phyloP scores from a whole-genome alignment of 2,329 filamentous ascomycete genomes.

The Aspergillus sp. region DNA sequence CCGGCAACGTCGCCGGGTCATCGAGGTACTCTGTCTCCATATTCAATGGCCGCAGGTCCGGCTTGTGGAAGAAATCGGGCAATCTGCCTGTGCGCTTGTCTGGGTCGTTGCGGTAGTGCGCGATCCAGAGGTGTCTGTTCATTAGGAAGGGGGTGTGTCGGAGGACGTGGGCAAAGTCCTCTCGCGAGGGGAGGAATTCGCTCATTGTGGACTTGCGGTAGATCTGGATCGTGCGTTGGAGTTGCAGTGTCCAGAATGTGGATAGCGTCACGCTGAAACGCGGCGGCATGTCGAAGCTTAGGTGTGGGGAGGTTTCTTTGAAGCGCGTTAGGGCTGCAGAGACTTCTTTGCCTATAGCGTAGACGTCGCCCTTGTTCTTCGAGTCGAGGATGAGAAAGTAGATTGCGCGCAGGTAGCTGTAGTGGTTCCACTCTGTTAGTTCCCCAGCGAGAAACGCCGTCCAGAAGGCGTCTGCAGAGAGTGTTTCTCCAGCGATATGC shows the following conservation, averaged over 20 bases:
- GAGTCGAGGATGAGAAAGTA: neutral
- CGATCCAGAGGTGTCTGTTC: neutral
- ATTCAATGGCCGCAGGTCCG: neutral
- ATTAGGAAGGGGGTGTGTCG: neutral
- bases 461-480: conserved; percentile 1
- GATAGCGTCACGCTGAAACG: neutral
- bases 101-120: neutral
- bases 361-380: neutral
- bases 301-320: neutral
- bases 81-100: neutral
- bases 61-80: neutral
- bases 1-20: neutral
- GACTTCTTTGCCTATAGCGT: neutral
- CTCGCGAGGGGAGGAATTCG: neutral
- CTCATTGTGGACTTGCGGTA: neutral
- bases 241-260: conserved; percentile 6
- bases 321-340: neutral
- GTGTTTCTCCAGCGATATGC: neutral
- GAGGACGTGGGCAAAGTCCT: neutral
- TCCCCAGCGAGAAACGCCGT: neutral
- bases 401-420: neutral
- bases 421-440: neutral
- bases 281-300: neutral
- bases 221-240: neutral
- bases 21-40: neutral